phyloP scores from a whole-genome alignment of 2,329 filamentous ascomycete genomes.

The Sphaerulina populicola region DNA sequence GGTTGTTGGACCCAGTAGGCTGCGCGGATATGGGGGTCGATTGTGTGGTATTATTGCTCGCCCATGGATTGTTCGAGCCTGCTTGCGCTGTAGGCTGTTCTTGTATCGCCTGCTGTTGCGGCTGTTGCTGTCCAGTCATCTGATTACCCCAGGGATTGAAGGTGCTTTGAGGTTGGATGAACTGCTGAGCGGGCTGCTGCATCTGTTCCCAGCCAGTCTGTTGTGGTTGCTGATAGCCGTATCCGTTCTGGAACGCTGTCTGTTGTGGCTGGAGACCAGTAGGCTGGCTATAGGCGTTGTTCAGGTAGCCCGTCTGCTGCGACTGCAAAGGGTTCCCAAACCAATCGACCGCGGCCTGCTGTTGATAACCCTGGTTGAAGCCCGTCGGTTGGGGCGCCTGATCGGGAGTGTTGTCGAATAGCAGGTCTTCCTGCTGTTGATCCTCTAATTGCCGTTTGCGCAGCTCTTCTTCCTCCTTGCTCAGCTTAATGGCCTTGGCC shows the following conservation, averaged over 20 bases:
- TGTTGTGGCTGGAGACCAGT: conserved; percentile 60
- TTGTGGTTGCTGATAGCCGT: conserved; percentile 51
- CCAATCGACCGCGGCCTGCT: conserved; percentile 93
- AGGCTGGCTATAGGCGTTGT: conserved; percentile 64
- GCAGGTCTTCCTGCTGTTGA: conserved; percentile 62
- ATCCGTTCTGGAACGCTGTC: conserved; percentile 63
- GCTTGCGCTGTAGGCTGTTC: conserved; percentile 60
- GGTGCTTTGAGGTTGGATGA: conserved; percentile 52
- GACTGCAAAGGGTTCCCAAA: conserved; percentile 77
- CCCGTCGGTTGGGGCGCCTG: conserved; percentile 66
- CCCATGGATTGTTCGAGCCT: conserved; percentile 93
- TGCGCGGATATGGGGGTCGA: conserved; percentile 62
- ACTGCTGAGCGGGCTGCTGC: conserved; percentile 45
- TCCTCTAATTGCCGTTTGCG: conserved; percentile 80
- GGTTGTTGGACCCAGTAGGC: conserved; percentile 94
- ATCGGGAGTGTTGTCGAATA: conserved; percentile 74
- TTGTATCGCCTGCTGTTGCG: conserved; percentile 40
- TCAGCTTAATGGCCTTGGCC: conserved; percentile 88
- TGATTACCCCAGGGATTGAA: conserved; percentile 43
- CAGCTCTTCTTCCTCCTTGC: conserved; percentile 85
- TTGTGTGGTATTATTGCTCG: conserved; percentile 45
- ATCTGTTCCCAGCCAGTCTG: conserved; percentile 59
- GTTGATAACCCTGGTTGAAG: conserved; percentile 95
- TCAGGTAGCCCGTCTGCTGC: conserved; percentile 55
- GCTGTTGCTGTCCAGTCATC: conserved; percentile 50